phyloP scores from a whole-genome alignment of 495 filamentous ascomycete species.

The Trypethelium eluteriae region DNA sequence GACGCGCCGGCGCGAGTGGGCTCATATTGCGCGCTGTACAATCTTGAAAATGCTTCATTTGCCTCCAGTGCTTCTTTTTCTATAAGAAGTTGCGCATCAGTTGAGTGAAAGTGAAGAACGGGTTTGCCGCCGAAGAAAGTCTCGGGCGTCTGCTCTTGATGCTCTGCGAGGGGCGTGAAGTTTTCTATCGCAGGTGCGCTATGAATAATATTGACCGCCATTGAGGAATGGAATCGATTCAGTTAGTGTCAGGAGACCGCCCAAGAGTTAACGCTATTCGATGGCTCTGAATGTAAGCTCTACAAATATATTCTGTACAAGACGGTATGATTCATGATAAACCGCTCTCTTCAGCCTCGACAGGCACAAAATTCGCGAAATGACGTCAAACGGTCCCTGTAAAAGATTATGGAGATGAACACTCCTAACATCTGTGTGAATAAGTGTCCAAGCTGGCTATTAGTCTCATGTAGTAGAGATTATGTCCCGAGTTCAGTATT shows the following conservation, averaged over 20 bases:
- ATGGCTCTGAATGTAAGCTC: background rate
- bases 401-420: no score
- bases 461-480: no score
- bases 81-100: constrained; percentile 53
- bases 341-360: no score
- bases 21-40: background rate
- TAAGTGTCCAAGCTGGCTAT: no score
- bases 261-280: background rate
- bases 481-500: no score
- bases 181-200: constrained; percentile 42
- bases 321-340: no score
- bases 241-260: background rate
- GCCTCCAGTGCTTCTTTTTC: constrained; percentile 33
- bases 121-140: constrained; percentile 75
- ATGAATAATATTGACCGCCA: constrained; percentile 43
- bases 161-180: constrained; percentile 67
- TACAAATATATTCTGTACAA: background rate
- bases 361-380: no score
- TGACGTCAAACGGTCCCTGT: no score
- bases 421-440: no score
- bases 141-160: constrained; percentile 75
- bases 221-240: constrained; percentile 3
- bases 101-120: constrained; percentile 67
- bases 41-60: constrained; percentile 30
- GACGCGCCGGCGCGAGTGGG: background rate